Percentiles rank a stretch among this genome's conserved stretches.
Conservation (phyloP, 768 basidiomycete species). For the Mycena crocata region DNA sequence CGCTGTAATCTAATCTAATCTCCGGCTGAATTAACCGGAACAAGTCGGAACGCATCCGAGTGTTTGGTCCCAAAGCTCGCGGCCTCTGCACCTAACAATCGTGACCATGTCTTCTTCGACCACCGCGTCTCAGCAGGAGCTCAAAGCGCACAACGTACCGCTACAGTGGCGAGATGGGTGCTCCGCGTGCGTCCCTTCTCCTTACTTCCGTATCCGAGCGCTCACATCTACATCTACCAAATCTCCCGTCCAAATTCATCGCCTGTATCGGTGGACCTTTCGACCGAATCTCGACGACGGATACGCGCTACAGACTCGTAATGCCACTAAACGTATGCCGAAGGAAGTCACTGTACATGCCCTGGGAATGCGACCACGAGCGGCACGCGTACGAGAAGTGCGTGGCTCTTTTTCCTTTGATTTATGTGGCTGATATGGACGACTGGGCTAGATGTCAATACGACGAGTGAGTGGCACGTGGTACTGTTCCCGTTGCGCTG, state of each 20-base stretch:
- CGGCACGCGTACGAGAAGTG: constrained; percentile 88
- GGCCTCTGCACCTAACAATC: no score
- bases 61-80: no score
- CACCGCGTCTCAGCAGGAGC: constrained; percentile 85
- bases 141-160: constrained; percentile 81
- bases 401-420: constrained; percentile 42
- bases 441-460: constrained; percentile 93
- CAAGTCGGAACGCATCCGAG: no score
- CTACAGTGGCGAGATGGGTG: constrained; percentile 90
- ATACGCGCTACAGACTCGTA: constrained; percentile 67
- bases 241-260: constrained; percentile 6
- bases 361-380: constrained; percentile 96
- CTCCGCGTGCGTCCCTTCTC: constrained; percentile 76
- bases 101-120: constrained; percentile 76
- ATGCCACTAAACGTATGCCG: constrained; percentile 91
- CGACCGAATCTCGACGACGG: not conserved
- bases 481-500: not conserved
- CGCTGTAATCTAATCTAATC: no score
- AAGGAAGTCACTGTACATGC: constrained; percentile 78
- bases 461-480: constrained; percentile 91
- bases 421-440: not conserved
- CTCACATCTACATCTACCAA: constrained; percentile 4
- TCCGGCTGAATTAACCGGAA: no score
- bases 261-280: not conserved
- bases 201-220: not conserved